Evolutionary conservation across 768 basidiomycete genomes (phyloP).

Genomic region (Rhodotorula diobovata): DNA sequence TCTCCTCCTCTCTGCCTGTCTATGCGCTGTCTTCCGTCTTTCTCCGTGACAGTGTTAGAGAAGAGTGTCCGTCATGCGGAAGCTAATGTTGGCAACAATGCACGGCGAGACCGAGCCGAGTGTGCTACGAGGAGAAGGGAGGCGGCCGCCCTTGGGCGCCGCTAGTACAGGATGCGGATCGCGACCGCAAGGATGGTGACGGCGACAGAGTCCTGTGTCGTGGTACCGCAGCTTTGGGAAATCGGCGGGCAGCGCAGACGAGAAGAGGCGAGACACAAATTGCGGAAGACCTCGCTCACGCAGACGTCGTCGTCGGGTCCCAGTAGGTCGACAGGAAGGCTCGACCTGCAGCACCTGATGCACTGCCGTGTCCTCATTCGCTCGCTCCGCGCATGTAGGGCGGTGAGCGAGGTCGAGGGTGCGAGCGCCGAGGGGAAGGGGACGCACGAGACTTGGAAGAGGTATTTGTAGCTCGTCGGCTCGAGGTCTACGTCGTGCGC

Average conservation of each 20-base stretch:
- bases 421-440: neutral
- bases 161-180: slow-evolving; percentile 2
- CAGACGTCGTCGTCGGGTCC: slow-evolving; percentile 4
- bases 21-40: too few relatives aligned
- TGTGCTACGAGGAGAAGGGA: neutral
- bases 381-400: neutral
- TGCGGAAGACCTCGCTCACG: slow-evolving; percentile 10
- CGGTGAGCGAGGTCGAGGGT: too few relatives aligned
- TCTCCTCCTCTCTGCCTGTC: too few relatives aligned
- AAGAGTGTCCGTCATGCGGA: too few relatives aligned
- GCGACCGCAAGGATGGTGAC: slow-evolving; percentile 7
- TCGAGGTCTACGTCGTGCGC: neutral
- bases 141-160: too few relatives aligned
- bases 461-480: slow-evolving; percentile 4
- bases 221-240: too few relatives aligned
- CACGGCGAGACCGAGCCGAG: neutral
- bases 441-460: slow-evolving; percentile 7
- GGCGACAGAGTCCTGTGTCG: neutral
- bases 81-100: neutral
- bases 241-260: too few relatives aligned
- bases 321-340: neutral
- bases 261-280: neutral
- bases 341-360: neutral
- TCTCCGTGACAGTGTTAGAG: too few relatives aligned
- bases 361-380: neutral